Evolutionary conservation across 768 basidiomycete genomes (phyloP), one percentile per base, ranked within the genome.

Genomic region (Pilatotrama ljubarskyi): DNA sequence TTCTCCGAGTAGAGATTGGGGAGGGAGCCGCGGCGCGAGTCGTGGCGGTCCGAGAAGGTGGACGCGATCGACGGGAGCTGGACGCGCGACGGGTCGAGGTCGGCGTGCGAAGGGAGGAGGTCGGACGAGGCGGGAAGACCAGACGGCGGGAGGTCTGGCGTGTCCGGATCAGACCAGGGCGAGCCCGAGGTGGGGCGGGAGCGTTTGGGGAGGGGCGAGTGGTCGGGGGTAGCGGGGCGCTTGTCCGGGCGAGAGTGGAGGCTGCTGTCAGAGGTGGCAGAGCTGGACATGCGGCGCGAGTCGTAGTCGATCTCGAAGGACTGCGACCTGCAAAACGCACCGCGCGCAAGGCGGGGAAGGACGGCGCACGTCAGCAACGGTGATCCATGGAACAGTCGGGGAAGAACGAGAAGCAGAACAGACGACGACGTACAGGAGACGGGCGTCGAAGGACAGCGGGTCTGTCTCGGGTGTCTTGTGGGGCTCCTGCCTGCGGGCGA

Each of bases 61-160:
- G 84, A 82, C 64, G 87, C 88, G 65, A 90, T 88, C 68, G 88
- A 87, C 17, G 88, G 89, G 17, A 91, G 79, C 74, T 87, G 84
- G 58, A 90, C 85, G 71, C 80, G 77, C 56, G 81, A 80, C 66
- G 62, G 68, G 68, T 81, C 80, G 55, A 71, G 67, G 55, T 76
- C 72, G 36, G 77, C 68, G 52, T 80, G 80, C 25, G 47, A 29
- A 38, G 35, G 46, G 55, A 56, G 55, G 46, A 37, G 20, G 61
- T 80, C 75, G 3, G 75, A 72, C 32, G 69, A 65, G 60, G 69
- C 67, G 35, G 68, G 44, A 61, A 51, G 61, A 37, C 66, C 59
- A 46, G 59, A 64, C 43, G 63, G 46, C 51, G 53, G 58, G 57
- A 63, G 65, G 64, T 63, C 64, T 44, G 64, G 56, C 68, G 64